These are phyloP conservation scores for Dendrocalamus sinicus DNA, from an alignment of 176 grass and related monocot genomes.

Conservation along the genomic window DNA sequence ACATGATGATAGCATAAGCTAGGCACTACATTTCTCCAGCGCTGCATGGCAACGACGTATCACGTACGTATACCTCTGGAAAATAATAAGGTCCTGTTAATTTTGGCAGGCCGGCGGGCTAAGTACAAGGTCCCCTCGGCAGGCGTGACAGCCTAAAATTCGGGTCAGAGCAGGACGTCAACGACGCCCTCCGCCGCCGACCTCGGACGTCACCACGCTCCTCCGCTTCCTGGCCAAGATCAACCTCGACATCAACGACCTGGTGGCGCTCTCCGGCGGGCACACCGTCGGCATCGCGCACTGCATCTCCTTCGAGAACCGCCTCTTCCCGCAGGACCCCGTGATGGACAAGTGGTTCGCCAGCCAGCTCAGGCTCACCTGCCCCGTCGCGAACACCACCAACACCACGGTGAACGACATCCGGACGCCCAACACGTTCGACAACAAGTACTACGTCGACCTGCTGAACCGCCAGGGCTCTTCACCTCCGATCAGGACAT, in stretches of 20 bases:
- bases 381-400: not conserved
- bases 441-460: conserved; percentile 49
- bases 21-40: no score
- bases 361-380: conserved; percentile 49
- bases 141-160: conserved; percentile 47
- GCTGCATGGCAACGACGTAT: no score
- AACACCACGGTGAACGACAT: conserved; percentile 61
- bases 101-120: conserved; percentile 42
- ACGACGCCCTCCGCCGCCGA: conserved; percentile 5
- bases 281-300: conserved; percentile 68
- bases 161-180: not conserved
- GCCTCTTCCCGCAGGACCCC: conserved; percentile 58
- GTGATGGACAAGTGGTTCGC: conserved; percentile 54
- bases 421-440: conserved; percentile 25
- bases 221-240: not conserved
- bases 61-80: no score
- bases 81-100: no score
- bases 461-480: conserved; percentile 34
- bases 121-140: conserved; percentile 55
- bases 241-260: conserved; percentile 50
- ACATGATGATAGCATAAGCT: no score
- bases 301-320: conserved; percentile 44
- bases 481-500: conserved; percentile 62
- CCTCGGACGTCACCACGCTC: conserved; percentile 21
- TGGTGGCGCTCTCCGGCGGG: conserved; percentile 65